Evolutionary conservation across 75 land plant genomes (phyloP).

Genomic region (Cunninghamia lanceolata): DNA sequence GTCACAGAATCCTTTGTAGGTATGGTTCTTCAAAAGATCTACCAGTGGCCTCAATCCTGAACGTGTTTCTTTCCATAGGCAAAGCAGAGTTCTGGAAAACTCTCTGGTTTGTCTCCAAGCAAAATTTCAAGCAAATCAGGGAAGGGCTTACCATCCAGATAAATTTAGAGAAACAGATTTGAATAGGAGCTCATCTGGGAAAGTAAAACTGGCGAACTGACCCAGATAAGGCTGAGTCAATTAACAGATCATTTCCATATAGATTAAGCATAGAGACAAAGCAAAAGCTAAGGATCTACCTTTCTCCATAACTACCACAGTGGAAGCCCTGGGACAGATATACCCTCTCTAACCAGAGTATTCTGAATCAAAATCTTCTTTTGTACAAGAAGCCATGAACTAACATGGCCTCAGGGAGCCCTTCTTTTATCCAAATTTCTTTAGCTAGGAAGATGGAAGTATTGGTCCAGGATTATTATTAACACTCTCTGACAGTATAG

Average conservation of each 20-base stretch:
- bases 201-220: neutral
- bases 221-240: neutral
- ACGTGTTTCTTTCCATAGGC: neutral
- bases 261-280: neutral
- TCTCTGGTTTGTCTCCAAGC: neutral
- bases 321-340: neutral
- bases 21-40: neutral
- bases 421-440: neutral
- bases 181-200: neutral
- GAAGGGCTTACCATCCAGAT: neutral
- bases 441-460: neutral
- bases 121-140: neutral
- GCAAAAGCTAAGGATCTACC: neutral
- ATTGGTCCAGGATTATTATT: neutral
- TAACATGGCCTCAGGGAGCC: neutral
- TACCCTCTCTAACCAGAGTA: neutral
- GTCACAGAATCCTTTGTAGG: too few species aligned
- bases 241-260: neutral
- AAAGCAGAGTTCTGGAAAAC: neutral
- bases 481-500: neutral
- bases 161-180: neutral
- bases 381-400: neutral
- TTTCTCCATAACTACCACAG: neutral
- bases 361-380: neutral
- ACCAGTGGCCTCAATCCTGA: neutral